Percentiles rank a stretch among this genome's conserved stretches.
These are phyloP conservation scores for Salpingoeca rosetta DNA, from an alignment of 78 protist species.

Conservation along the genomic window DNA sequence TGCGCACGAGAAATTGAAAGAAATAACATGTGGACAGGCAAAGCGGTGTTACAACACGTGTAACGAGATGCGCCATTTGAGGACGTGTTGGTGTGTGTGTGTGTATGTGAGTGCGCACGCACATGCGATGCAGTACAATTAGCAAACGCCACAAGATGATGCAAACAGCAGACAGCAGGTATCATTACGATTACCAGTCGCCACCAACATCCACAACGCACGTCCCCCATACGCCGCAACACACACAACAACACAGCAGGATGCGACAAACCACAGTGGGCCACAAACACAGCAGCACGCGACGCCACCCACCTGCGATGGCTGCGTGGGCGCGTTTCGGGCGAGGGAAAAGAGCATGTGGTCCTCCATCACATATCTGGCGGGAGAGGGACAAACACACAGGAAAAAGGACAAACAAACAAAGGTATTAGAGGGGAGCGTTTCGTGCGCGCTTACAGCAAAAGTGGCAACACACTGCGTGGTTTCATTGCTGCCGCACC, in stretches of 20 bases:
- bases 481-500: background rate
- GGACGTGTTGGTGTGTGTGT: too few species aligned
- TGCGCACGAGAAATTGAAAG: too few species aligned
- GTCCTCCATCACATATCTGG: conserved; percentile 34
- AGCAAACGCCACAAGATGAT: too few species aligned
- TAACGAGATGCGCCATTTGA: too few species aligned
- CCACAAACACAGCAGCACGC: conserved; percentile 20
- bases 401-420: background rate
- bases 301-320: background rate
- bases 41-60: too few species aligned
- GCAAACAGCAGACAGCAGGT: background rate
- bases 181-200: background rate
- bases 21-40: too few species aligned
- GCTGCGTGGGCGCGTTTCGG: conserved; percentile 9
- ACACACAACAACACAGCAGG: too few species aligned
- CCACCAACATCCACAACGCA: too few species aligned
- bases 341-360: conserved; percentile 18
- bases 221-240: too few species aligned
- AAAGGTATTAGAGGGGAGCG: background rate
- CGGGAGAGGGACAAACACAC: too few species aligned
- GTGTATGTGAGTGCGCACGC: too few species aligned
- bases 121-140: too few species aligned
- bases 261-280: background rate
- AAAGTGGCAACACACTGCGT: background rate
- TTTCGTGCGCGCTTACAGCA: background rate